Conservation (phyloP, 495 filamentous ascomycete genomes). For the Penicillium daleae region DNA sequence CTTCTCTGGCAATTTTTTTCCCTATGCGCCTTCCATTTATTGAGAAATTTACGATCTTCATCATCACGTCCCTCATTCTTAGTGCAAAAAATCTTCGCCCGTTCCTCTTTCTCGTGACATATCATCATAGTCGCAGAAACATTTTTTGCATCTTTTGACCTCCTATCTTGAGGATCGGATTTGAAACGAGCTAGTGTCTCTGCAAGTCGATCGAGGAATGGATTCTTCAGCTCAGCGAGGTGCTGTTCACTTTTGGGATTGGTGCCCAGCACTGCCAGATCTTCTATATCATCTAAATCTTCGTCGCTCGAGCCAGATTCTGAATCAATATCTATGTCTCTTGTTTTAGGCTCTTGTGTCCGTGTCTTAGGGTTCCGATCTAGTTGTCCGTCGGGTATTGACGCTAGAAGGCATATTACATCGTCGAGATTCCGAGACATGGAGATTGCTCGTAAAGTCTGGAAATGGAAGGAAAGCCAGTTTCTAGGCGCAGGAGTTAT, state of each 20-base stretch:
- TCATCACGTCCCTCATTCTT: not conserved
- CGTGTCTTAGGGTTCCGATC: not conserved
- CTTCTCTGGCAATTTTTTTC: not conserved
- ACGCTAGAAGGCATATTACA: not conserved
- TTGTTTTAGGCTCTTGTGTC: not conserved
- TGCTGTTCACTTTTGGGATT: not conserved
- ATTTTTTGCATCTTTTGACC: not conserved
- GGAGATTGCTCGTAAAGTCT: not conserved
- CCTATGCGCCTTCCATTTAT: not conserved
- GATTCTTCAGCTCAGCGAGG: not conserved
- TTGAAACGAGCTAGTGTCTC: not conserved
- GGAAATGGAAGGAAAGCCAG: too few species aligned
- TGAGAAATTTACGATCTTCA: not conserved
- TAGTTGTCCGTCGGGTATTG: not conserved
- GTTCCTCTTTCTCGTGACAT: not conserved
- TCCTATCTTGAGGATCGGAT: not conserved
- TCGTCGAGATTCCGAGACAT: not conserved
- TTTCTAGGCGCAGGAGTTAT: too few species aligned
- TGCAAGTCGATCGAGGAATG: not conserved
- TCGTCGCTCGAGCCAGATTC: not conserved
- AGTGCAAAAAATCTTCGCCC: not conserved
- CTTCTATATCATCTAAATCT: not conserved
- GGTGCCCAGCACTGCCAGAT: not conserved
- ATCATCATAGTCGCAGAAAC: not conserved
- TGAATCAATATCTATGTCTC: not conserved